These are phyloP conservation scores for Penicillium sp. DNA, from an alignment of 2,329 filamentous ascomycete genomes.

Conservation along the genomic window DNA sequence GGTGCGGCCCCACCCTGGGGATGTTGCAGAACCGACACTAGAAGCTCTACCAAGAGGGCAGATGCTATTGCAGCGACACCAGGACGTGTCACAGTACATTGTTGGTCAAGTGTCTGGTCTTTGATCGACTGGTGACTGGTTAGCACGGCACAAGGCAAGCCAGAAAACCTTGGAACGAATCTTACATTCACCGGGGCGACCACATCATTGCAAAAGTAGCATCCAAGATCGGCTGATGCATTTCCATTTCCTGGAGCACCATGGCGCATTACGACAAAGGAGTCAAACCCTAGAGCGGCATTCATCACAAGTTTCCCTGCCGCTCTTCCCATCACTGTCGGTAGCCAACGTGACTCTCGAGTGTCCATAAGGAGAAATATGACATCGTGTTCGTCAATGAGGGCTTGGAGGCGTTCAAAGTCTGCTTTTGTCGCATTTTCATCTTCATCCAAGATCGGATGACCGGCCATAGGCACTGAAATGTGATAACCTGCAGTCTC, in stretches of 20 bases:
- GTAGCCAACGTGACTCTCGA: slow-evolving; percentile 87
- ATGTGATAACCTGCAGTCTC: slow-evolving; percentile 73
- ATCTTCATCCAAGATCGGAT: slow-evolving; percentile 73
- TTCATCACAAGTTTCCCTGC: slow-evolving; percentile 94
- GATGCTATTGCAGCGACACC: slow-evolving; percentile 90
- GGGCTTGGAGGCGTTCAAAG: slow-evolving; percentile 64
- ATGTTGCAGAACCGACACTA: slow-evolving; percentile 83
- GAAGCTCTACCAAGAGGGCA: slow-evolving; percentile 79
- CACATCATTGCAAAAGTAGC: slow-evolving; percentile 98
- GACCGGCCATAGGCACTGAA: slow-evolving; percentile 91
- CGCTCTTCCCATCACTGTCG: slow-evolving; percentile 92
- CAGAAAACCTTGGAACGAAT: slow-evolving; percentile 16
- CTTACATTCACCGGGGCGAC: slow-evolving; percentile 88
- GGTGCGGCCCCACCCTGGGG: slow-evolving; percentile 50
- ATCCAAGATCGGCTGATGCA: slow-evolving; percentile 67
- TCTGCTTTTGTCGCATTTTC: slow-evolving; percentile 63
- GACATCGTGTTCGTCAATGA: slow-evolving; percentile 81
- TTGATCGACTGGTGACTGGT: slow-evolving; percentile 66
- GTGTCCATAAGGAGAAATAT: slow-evolving; percentile 98
- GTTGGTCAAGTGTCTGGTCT: slow-evolving; percentile 91
- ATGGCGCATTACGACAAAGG: slow-evolving; percentile 95
- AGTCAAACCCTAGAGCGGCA: slow-evolving; percentile 91
- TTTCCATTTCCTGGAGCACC: slow-evolving; percentile 58
- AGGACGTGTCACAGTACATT: slow-evolving; percentile 93
- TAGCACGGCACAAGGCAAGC: slow-evolving; percentile 14